A percentile compares a stretch with the other conserved stretches of the same genome.
phyloP scores from a whole-genome alignment of 2,329 filamentous ascomycete genomes.

The Neopestalotiopsis clavispora region DNA sequence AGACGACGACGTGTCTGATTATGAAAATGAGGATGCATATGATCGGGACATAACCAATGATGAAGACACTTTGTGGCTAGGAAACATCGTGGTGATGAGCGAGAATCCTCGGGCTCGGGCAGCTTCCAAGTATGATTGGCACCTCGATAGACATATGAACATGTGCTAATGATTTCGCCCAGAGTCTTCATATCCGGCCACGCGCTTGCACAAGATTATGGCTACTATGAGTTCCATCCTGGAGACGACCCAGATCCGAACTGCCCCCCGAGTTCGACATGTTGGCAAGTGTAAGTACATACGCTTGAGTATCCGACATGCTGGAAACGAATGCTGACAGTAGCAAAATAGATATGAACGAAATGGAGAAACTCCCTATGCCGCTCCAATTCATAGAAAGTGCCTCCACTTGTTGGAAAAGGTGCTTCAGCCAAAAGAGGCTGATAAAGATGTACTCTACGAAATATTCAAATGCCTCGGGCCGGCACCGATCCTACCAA shows the following conservation, averaged over 20 bases:
- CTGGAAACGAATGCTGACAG: background rate
- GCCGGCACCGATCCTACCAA: background rate
- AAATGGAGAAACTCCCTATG: background rate
- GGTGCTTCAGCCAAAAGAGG: background rate
- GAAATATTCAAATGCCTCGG: background rate
- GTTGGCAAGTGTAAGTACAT: background rate
- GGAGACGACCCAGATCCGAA: background rate
- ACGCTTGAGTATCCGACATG: background rate
- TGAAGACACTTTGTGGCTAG: background rate
- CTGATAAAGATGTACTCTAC: background rate
- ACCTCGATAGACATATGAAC: background rate
- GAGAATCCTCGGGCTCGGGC: background rate
- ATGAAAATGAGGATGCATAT: background rate
- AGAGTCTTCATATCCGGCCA: background rate
- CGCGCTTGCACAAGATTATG: background rate
- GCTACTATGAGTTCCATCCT: background rate
- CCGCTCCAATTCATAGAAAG: background rate
- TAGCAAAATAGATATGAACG: background rate
- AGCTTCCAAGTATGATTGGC: constrained; percentile 1
- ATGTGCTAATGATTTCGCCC: background rate
- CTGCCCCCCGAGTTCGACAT: too few species aligned
- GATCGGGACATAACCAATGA: background rate
- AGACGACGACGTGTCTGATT: too few species aligned
- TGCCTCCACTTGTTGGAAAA: background rate
- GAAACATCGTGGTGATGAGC: background rate